Evolutionary conservation across 352 stramenopile genomes (phyloP).

Genomic region (Pythium rhizo-oryzae): DNA sequence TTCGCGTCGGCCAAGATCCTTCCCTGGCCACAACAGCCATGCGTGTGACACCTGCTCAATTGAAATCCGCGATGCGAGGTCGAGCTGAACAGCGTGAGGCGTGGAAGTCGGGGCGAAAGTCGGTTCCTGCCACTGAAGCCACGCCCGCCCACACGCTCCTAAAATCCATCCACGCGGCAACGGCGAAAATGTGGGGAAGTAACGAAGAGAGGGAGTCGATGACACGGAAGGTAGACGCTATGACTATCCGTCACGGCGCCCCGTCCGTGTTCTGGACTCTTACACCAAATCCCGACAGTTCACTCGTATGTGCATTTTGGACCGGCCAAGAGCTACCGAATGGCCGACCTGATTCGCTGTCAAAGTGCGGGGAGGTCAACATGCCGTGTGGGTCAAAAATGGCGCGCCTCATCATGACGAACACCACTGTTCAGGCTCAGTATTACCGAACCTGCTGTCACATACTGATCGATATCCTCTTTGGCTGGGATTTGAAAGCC

Average conservation of each 20-base stretch:
- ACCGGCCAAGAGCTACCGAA: conserved; percentile 15
- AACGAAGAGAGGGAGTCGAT: conserved; percentile 32
- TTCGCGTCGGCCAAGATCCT: conserved; percentile 24
- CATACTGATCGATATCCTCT: conserved; percentile 24
- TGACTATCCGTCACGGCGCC: conserved; percentile 22
- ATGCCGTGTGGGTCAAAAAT: conserved; percentile 18
- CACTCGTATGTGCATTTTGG: conserved; percentile 31
- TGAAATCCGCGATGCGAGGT: conserved; percentile 13
- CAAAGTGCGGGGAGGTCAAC: conserved; percentile 9
- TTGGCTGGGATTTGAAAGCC: conserved; percentile 18
- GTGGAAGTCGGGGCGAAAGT: conserved; percentile 7
- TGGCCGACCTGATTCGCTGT: conserved; percentile 9
- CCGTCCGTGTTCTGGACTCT: conserved; percentile 38
- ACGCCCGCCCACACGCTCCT: neutral
- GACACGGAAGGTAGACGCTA: conserved; percentile 21
- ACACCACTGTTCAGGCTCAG: conserved; percentile 20
- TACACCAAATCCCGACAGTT: conserved; percentile 35
- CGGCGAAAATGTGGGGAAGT: conserved; percentile 33
- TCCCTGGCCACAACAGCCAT: conserved; percentile 11
- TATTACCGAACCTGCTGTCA: conserved; percentile 21
- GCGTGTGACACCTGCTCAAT: conserved; percentile 20
- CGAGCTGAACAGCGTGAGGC: conserved; percentile 9
- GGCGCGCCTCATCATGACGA: conserved; percentile 19
- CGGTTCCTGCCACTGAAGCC: neutral
- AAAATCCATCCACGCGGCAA: conserved; percentile 17